Evolutionary conservation across 371 early-diverging fungal genomes (phyloP), one percentile per base, ranked within the genome.

Genomic region (Mortierella sp.): DNA sequence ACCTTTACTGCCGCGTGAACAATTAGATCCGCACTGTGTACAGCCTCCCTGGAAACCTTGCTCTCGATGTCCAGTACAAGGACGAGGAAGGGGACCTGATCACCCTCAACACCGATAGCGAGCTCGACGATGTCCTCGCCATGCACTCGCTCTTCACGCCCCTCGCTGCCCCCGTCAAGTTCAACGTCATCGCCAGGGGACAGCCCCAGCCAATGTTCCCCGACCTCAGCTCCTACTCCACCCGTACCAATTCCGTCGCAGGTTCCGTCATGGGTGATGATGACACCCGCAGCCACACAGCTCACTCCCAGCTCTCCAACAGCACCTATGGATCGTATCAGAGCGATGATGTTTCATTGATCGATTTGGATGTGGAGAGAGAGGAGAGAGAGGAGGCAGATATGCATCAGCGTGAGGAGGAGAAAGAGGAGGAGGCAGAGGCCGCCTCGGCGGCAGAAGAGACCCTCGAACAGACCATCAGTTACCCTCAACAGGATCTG

Each of bases 11-110:
- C 31, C 19, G 26, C 9, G 7, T 45, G 14, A 16, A 58, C 45
- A 39, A 68, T 55, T 72, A 81, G 81, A 77, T 81, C 66, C 81
- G 81, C 64, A 41, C 71, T 3, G 70, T 76, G 29, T 81, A 67
- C 68, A 68, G 41, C 37, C 47, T 81, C 41, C 66, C 81, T 1
- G 53, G 67, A 24, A 55, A 72, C 16, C 63, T 64, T 4, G 65
- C 45, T 5, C 44, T 81, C 22, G 74, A 73, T 70, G 74, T 81
- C 13, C 77, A 77, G 22, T 81, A 81, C 68, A 73, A 48, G 64
- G 81, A 81, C 50, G 81, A 81, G 29, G 81, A 81, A 52, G 81
- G 77, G 5, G 81, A 81, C 52, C 55, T 77, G 37, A 81, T 81
- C 71, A 77, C 77, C 4, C 74, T 81, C 53, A 81, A 76, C 52